Percentiles rank a stretch among this genome's conserved stretches.
These are phyloP conservation scores for Oryza punctata DNA, from an alignment of 176 grass and related monocot species.

Conservation along the genomic window DNA sequence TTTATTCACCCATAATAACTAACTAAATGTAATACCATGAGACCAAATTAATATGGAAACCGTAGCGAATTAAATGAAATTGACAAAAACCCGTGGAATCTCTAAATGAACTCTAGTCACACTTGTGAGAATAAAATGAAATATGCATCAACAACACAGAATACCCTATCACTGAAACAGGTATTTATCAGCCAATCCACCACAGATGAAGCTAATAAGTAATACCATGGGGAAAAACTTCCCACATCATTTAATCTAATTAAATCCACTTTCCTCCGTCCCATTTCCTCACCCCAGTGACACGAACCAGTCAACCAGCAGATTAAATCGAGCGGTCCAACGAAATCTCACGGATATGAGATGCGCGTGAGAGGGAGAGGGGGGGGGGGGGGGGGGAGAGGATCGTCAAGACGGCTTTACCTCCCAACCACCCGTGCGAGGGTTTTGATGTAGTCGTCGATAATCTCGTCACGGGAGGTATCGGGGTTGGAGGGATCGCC, in stretches of 20 bases:
- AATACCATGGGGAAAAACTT: background rate
- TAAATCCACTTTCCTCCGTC: background rate
- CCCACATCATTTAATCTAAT: no score
- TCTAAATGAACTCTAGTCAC: background rate
- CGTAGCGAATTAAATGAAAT: background rate
- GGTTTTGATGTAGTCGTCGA: conserved; percentile 85
- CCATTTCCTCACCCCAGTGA: background rate
- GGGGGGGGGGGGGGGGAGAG: background rate
- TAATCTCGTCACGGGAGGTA: conserved; percentile 73
- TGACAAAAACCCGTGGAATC: background rate
- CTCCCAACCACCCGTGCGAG: conserved; percentile 72
- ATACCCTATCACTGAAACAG: background rate
- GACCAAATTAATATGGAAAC: background rate
- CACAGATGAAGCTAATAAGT: background rate
- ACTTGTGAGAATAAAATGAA: background rate
- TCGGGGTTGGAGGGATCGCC: conserved; percentile 55
- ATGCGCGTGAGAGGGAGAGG: background rate
- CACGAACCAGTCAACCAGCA: background rate
- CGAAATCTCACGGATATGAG: background rate
- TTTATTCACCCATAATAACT: background rate
- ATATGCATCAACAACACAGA: background rate
- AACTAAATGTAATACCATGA: background rate
- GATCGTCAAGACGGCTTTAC: conserved; percentile 12
- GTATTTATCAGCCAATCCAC: background rate
- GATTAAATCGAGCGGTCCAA: background rate